phyloP scores from a whole-genome alignment of 2,329 filamentous ascomycete species.

The Paraphoma sp. region DNA sequence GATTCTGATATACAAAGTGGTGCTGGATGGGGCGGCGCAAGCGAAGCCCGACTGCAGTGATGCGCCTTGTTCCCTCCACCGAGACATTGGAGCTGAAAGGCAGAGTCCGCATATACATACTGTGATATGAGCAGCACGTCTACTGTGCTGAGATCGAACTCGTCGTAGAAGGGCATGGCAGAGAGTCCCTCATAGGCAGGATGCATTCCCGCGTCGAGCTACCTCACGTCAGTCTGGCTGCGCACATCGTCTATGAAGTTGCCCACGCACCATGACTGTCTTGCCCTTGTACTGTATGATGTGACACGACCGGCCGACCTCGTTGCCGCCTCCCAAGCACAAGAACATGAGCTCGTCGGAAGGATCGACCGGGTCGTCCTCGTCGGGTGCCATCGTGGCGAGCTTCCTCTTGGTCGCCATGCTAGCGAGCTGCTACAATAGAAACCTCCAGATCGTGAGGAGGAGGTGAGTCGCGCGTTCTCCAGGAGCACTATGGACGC shows the following conservation, averaged over 20 bases:
- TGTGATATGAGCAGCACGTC: constrained; percentile 98
- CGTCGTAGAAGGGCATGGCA: constrained; percentile 94
- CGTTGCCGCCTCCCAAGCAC: constrained; percentile 92
- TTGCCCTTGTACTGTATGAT: constrained; percentile 99
- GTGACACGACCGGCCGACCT: constrained; percentile 95
- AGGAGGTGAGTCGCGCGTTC: too few relatives aligned
- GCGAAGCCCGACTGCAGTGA: constrained; percentile 41
- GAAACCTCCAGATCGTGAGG: too few relatives aligned
- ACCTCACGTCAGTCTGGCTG: constrained; percentile 31
- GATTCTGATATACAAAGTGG: constrained; percentile 46
- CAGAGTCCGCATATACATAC: constrained; percentile 68
- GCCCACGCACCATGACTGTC: constrained; percentile 86
- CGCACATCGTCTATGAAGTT: not conserved
- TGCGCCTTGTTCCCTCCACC: constrained; percentile 32
- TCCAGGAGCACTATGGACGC: too few relatives aligned
- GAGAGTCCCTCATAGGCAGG: constrained; percentile 94
- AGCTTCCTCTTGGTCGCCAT: constrained; percentile 98
- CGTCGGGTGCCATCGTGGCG: constrained; percentile 74
- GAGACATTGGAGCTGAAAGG: constrained; percentile 20
- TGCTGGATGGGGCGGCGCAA: constrained; percentile 22
- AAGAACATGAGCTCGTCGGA: constrained; percentile 94
- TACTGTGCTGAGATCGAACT: constrained; percentile 96
- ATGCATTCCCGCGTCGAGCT: constrained; percentile 98
- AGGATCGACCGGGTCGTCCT: constrained; percentile 89
- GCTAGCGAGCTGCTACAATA: not conserved